Evolutionary conservation across 2,329 filamentous ascomycete species (phyloP), one percentile per base, ranked within the genome.

Genomic region (Clarireedia homoeocarpa): DNA sequence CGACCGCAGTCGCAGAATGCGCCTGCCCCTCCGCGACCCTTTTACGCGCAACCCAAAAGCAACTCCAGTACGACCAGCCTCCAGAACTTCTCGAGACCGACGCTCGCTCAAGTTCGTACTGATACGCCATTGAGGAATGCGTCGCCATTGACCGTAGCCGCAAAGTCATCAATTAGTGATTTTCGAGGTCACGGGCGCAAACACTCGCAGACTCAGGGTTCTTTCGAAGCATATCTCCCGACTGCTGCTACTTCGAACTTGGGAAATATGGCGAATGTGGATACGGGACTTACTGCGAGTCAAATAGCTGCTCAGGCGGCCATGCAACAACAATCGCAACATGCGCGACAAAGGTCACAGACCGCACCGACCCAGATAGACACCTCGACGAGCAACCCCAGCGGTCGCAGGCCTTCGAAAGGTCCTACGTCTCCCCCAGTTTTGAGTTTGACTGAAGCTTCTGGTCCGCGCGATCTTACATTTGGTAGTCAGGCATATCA

Each of bases 231-330:
- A 44, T 84, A 80, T 23, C 74, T 91, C 48, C 85, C 87, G 23
- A 84, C 82, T 71, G 73, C 68, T 72, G 64, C 63, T 40, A 58
- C 55, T 6, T 67, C 78, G 70, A 71, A 73, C 55, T 53, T 65
- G 38, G 58, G 60, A 56, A 66, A 55, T 45, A 69, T 67, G 65
- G 66, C 62, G 47, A 67, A 64, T 53, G 39, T 61, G 34, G 71
- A 71, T 70, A 67, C 69, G 6, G 69, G 69, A 36, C 65, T 83
- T 71, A 71, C 72, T 72, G 83, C 87, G n/a, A 89, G 86, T 70
- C 85, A 89, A 70, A 89, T 91, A 61, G 88, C 88, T 40, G 88
- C 88, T 17, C 88, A 91, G 71, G 84, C 88, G 9, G 88, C 88
- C 66, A 83, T 89, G 74, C 81, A 81, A 36, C 80, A 85, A 65